These are phyloP conservation scores for Pseudogymnoascus sp. DNA, from an alignment of 2,329 filamentous ascomycete species.

Conservation along the genomic window DNA sequence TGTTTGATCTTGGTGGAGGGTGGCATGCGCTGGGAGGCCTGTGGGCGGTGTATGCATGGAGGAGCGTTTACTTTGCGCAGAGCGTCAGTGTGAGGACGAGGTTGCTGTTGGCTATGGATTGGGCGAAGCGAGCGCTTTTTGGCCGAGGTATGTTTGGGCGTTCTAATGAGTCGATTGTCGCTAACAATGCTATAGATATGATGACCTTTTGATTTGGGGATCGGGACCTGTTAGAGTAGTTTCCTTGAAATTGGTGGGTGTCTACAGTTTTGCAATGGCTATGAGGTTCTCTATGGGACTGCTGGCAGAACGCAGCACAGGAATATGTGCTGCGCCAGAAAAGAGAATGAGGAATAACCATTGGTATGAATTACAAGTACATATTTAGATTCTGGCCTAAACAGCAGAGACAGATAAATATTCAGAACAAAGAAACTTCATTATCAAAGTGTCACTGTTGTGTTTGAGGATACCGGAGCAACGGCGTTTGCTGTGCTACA, in stretches of 20 bases:
- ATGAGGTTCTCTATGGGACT: background rate
- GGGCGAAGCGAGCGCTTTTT: slow-evolving; percentile 93
- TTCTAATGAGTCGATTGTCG: background rate
- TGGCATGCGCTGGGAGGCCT: slow-evolving; percentile 74
- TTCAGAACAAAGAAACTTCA: background rate
- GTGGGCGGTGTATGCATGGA: slow-evolving; percentile 91
- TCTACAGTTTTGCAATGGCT: background rate
- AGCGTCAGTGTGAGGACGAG: slow-evolving; percentile 89
- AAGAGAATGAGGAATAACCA: background rate
- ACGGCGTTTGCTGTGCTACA: background rate
- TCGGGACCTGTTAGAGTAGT: background rate
- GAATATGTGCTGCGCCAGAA: background rate
- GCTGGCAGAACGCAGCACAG: background rate
- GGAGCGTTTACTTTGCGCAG: slow-evolving; percentile 94
- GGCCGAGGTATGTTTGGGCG: slow-evolving; percentile 61
- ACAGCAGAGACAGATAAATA: background rate
- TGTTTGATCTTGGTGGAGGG: slow-evolving; percentile 80
- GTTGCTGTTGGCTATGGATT: slow-evolving; percentile 90
- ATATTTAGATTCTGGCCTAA: background rate
- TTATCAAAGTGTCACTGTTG: background rate
- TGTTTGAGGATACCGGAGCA: background rate
- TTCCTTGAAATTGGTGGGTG: background rate
- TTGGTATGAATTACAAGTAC: background rate
- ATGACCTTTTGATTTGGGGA: background rate
- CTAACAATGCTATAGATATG: background rate